phyloP scores from a whole-genome alignment of 805 yeast species.

The Wickerhamomyces mucosus region DNA sequence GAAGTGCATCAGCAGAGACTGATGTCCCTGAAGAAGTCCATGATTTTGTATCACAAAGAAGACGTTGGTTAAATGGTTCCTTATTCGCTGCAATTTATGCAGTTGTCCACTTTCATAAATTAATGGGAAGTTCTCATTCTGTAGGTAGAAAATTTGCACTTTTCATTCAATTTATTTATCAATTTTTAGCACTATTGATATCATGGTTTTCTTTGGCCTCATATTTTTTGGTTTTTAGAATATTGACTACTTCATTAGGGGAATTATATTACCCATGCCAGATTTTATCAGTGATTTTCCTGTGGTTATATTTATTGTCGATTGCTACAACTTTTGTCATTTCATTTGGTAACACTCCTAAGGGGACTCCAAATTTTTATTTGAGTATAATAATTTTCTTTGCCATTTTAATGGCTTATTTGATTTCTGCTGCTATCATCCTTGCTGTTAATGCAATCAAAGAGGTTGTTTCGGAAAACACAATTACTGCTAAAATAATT shows the following conservation, averaged over 20 bases:
- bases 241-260: slow-evolving; percentile 72
- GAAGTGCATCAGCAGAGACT: slow-evolving; percentile 83
- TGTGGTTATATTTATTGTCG: slow-evolving; percentile 80
- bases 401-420: slow-evolving; percentile 81
- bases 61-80: slow-evolving; percentile 97
- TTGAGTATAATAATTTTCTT: slow-evolving; percentile 66
- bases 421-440: slow-evolving; percentile 79
- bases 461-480: slow-evolving; percentile 26
- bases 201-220: slow-evolving; percentile 93
- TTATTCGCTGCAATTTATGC: slow-evolving; percentile 92
- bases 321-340: slow-evolving; percentile 79
- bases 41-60: slow-evolving; percentile 82
- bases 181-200: slow-evolving; percentile 60
- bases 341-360: slow-evolving; percentile 90
- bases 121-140: slow-evolving; percentile 76
- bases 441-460: slow-evolving; percentile 68
- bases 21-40: slow-evolving; percentile 89
- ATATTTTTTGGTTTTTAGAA: slow-evolving; percentile 82
- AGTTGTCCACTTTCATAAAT: slow-evolving; percentile 60
- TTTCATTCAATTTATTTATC: slow-evolving; percentile 74
- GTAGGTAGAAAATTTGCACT: slow-evolving; percentile 56
- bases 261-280: slow-evolving; percentile 65
- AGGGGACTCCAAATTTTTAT: slow-evolving; percentile 78
- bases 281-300: slow-evolving; percentile 64
- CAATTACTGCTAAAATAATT: slow-evolving; percentile 32